Percentiles rank a stretch among this genome's conserved stretches.
These are phyloP conservation scores for Globisporangium radiosum DNA, from an alignment of 352 stramenopile species.

Conservation along the genomic window DNA sequence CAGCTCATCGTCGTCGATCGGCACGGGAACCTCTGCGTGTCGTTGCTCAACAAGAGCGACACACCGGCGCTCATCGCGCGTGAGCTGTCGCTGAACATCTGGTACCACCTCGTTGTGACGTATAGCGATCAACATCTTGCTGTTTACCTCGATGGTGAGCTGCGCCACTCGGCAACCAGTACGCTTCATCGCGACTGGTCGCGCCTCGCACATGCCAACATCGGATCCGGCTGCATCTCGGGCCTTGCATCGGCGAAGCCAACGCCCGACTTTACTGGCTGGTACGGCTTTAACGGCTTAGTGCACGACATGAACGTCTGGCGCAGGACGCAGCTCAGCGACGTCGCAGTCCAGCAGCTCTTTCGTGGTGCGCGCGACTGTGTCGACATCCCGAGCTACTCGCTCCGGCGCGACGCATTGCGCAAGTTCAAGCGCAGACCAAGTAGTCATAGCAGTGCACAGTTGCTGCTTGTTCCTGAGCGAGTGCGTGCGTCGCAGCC, in stretches of 20 bases:
- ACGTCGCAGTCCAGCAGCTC: constrained; percentile 49
- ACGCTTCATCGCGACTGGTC: constrained; percentile 40
- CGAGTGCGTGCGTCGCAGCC: constrained; percentile 44
- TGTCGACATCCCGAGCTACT: constrained; percentile 46
- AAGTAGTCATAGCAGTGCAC: neutral
- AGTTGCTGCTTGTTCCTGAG: constrained; percentile 27
- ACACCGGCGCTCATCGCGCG: constrained; percentile 39
- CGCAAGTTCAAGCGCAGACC: constrained; percentile 3
- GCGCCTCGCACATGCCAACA: constrained; percentile 38
- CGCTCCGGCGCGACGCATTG: constrained; percentile 33
- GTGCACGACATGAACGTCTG: constrained; percentile 53
- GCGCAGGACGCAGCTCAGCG: constrained; percentile 31
- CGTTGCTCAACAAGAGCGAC: constrained; percentile 38
- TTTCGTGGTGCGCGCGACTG: constrained; percentile 49
- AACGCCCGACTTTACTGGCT: constrained; percentile 48
- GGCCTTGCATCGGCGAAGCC: constrained; percentile 13
- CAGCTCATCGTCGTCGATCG: constrained; percentile 58
- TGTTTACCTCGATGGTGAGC: constrained; percentile 60
- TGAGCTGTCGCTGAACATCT: constrained; percentile 45
- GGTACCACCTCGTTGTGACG: constrained; percentile 63
- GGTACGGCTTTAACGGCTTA: constrained; percentile 67
- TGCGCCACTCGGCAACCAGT: constrained; percentile 30
- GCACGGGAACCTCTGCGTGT: constrained; percentile 51
- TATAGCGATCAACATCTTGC: constrained; percentile 31
- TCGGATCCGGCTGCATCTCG: constrained; percentile 64